A percentile compares a stretch with the other conserved stretches of the same genome.
Evolutionary conservation across 345 rosid genomes (phyloP).

Genomic region (Atalantia buxifolia): DNA sequence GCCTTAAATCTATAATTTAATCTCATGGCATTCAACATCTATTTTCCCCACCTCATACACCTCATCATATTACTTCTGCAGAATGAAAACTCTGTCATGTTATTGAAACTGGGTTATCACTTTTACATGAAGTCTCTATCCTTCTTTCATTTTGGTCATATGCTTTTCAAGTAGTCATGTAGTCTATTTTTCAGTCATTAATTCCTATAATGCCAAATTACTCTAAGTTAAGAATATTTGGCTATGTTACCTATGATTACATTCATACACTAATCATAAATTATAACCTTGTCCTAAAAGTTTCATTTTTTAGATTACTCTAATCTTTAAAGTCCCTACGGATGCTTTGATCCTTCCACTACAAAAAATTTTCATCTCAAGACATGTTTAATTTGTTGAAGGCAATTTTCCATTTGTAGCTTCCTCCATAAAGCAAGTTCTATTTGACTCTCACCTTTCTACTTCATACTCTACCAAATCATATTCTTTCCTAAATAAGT

Average conservation of each 20-base stretch:
- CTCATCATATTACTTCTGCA: neutral
- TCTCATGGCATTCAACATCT: neutral
- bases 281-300: neutral
- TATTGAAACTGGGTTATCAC: neutral
- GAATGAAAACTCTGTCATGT: neutral
- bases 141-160: neutral
- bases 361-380: neutral
- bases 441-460: no score
- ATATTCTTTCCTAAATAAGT: no score
- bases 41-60: neutral
- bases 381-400: neutral
- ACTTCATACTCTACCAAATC: no score
- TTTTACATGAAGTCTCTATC: neutral
- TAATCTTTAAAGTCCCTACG: accelerated
- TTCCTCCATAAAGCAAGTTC: no score
- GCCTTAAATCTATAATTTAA: neutral
- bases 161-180: neutral
- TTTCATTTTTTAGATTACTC: slow-evolving; percentile 1
- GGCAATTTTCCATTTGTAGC: neutral
- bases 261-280: neutral
- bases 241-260: neutral
- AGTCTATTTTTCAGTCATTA: neutral
- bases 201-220: no score
- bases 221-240: no score
- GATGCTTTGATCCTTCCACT: neutral